Percentiles rank a stretch among this genome's conserved stretches.
phyloP scores from a whole-genome alignment of 352 stramenopile species.

The Pythium guiyangense region DNA sequence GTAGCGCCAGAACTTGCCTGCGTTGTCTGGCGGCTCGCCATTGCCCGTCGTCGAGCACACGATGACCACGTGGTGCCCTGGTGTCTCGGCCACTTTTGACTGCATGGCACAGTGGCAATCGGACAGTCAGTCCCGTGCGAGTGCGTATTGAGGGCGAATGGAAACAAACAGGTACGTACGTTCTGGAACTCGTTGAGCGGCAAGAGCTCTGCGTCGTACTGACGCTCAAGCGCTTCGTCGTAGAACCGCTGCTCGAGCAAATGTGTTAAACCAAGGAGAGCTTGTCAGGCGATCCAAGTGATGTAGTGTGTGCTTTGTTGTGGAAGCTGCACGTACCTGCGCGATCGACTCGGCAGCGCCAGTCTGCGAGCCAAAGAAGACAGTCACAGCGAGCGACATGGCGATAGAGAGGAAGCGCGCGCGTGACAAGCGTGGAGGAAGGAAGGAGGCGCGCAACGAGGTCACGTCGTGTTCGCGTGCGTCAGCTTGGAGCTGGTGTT shows the following conservation, averaged over 20 bases:
- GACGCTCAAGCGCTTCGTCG: constrained; percentile 48
- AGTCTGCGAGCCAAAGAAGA: constrained; percentile 89
- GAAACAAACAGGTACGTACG: too few relatives aligned
- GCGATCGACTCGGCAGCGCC: constrained; percentile 84
- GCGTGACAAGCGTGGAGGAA: too few relatives aligned
- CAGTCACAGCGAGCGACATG: constrained; percentile 27
- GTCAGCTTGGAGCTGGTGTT: too few relatives aligned
- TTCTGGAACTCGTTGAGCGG: constrained; percentile 72
- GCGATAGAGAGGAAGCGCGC: too few relatives aligned
- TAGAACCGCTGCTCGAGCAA: constrained; percentile 46
- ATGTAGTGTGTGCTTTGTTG: background rate
- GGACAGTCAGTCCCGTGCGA: background rate
- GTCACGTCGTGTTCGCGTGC: too few relatives aligned
- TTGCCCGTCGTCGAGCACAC: constrained; percentile 95
- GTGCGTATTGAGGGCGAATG: background rate
- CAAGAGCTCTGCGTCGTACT: constrained; percentile 43
- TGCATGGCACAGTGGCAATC: constrained; percentile 7
- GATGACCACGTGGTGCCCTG: constrained; percentile 67
- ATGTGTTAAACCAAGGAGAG: background rate
- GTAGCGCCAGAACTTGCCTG: constrained; percentile 89
- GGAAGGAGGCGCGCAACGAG: too few relatives aligned
- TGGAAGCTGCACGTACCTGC: constrained; percentile 28
- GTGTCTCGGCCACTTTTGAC: constrained; percentile 33
- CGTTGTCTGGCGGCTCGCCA: constrained; percentile 93
- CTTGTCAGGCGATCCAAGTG: background rate